Conservation (phyloP, 2,329 filamentous ascomycete genomes). For the Plenodomus biglobosus region DNA sequence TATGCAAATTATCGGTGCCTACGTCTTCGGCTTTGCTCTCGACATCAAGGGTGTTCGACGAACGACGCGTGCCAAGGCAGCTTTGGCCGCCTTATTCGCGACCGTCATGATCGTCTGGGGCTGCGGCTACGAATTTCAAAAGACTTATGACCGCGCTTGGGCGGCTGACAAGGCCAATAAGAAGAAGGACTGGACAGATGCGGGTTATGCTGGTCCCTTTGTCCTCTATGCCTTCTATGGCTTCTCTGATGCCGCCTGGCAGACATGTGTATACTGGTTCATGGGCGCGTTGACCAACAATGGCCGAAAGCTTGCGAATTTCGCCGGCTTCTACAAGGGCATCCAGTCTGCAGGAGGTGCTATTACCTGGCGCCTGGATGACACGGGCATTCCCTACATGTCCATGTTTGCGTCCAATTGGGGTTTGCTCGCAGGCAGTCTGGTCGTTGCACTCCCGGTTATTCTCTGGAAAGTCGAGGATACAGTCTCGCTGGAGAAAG, state of each 20-base stretch:
- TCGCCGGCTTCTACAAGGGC: constrained; percentile 86
- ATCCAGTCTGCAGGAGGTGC: constrained; percentile 86
- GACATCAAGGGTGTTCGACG: constrained; percentile 63
- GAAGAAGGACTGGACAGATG: constrained; percentile 66
- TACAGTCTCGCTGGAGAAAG: constrained; percentile 76
- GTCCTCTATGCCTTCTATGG: constrained; percentile 91
- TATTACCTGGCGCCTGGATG: constrained; percentile 72
- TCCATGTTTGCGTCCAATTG: constrained; percentile 74
- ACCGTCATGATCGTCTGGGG: constrained; percentile 81
- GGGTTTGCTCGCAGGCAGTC: constrained; percentile 71
- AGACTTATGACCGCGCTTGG: constrained; percentile 54
- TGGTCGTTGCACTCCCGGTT: constrained; percentile 76
- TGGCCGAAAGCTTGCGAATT: constrained; percentile 85
- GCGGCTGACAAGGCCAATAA: constrained; percentile 25
- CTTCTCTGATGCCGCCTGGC: constrained; percentile 86
- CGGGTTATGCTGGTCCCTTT: constrained; percentile 74
- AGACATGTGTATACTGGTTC: constrained; percentile 91
- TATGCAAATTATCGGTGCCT: constrained; percentile 75
- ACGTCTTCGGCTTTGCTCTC: constrained; percentile 70
- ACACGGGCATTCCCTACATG: constrained; percentile 61
- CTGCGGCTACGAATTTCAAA: constrained; percentile 77
- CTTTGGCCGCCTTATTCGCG: constrained; percentile 62
- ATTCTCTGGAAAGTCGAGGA: constrained; percentile 80
- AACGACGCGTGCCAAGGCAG: constrained; percentile 66
- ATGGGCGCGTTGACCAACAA: constrained; percentile 95